Percentiles rank a stretch among this genome's conserved stretches.
phyloP scores from a whole-genome alignment of 352 stramenopile genomes.

The Pythium periplocum region DNA sequence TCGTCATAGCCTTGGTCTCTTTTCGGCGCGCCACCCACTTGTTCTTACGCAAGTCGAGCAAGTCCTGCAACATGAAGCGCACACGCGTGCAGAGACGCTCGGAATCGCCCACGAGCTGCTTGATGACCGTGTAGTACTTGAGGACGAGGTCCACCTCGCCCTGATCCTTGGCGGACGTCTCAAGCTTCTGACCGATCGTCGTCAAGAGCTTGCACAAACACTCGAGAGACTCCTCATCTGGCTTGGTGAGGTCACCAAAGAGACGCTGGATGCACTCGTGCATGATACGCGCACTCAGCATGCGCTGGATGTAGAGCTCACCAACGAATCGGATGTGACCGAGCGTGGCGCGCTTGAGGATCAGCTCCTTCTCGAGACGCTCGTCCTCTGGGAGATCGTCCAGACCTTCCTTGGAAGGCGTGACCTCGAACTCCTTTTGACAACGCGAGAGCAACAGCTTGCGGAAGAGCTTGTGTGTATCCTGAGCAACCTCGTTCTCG shows the following conservation, averaged over 20 bases:
- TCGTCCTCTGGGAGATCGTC: conserved; percentile 49
- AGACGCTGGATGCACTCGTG: conserved; percentile 84
- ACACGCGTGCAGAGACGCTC: conserved; percentile 71
- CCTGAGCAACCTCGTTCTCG: conserved; percentile 51
- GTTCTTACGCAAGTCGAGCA: conserved; percentile 74
- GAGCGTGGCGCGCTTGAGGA: conserved; percentile 77
- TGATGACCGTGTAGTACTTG: conserved; percentile 66
- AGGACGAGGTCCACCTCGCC: conserved; percentile 52
- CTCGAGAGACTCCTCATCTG: conserved; percentile 94
- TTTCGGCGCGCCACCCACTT: conserved; percentile 71
- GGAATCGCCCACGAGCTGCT: conserved; percentile 57
- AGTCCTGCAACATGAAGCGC: conserved; percentile 81
- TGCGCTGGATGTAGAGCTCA: conserved; percentile 94
- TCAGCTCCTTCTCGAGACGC: conserved; percentile 67
- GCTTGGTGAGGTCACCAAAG: conserved; percentile 71
- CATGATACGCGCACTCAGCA: conserved; percentile 95
- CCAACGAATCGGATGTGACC: conserved; percentile 96
- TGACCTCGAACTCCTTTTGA: conserved; percentile 93
- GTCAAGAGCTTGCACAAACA: conserved; percentile 93
- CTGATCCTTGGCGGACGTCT: conserved; percentile 46
- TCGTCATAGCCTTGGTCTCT: conserved; percentile 82
- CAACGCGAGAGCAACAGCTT: conserved; percentile 91
- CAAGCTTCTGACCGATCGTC: conserved; percentile 90
- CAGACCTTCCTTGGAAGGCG: conserved; percentile 67
- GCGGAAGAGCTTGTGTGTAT: conserved; percentile 91